Base-by-base conservation (phyloP, 345 rosid species). In the Citrus unshiu region DNA sequence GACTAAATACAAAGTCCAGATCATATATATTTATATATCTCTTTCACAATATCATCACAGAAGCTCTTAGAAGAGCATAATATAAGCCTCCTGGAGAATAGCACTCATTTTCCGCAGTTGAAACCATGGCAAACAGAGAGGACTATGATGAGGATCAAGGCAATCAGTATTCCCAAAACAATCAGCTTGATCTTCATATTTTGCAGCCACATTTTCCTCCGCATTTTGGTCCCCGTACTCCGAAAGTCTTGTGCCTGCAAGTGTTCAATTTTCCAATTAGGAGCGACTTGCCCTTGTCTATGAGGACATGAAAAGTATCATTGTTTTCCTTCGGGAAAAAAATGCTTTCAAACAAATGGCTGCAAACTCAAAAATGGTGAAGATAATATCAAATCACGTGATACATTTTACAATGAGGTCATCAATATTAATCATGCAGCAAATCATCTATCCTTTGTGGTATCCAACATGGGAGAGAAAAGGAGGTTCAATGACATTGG, bases 171-270 rank as follows among this genome's bases (percentile, higher is more conserved):
- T 24, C 81, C 85, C 80, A 86, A 54, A 34, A 86, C 89, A 59
- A 86, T 86, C 77, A 86, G 81, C 84, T 86, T 83, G 70, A 84
- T 78, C 80, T 84, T 86, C 86, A 86, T 86, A 60, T 86, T 86
- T 73, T 86, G 89, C 74, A 86, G 74, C 86, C 89, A 86, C 89
- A 86, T 86, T 75, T 84, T 86, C 77, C 89, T 77, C 67, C 86
- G 72, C 62, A 86, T 86, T 72, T 84, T 75, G 9, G 85, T 84
- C 24, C 89, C 86, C 0, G 82, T 57, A 64, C 59, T 66, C 49
- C 85, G 81, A 34, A 86, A 86, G 61, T 86, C 85, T 68, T 86
- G 89, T 29, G 89, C 89, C 89, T 86, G 79, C 49, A 37, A 72
- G 6, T 21, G 29, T 35, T 40, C 3, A 40, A 51, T 40, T 35